Base-by-base conservation (phyloP, 768 basidiomycete species). In the Scleroderma bovista region DNA sequence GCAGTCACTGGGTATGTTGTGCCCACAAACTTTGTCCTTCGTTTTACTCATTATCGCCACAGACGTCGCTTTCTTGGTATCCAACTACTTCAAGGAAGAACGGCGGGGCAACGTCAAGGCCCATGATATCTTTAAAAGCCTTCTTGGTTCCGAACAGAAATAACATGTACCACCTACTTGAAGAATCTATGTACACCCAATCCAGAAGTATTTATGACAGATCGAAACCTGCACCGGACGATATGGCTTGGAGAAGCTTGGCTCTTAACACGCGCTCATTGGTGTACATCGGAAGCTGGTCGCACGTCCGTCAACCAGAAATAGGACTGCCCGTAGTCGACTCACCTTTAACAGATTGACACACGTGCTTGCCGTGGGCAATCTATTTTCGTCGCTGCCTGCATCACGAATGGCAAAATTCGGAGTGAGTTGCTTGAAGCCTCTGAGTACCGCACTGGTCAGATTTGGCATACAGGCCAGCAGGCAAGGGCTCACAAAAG, bases 181-280 rank as follows among this genome's bases (percentile, higher is more conserved):
- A 47, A 52, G 24, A 15, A 26, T 36, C 40, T 11, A 29, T 43
- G n/a, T 20, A 39, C 40, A 36, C 37, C 19, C 40, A 47, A 33
- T 34, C 42, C 24, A 34, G 29, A 24, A n/a, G 51, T 31, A 24
- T 17, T 63, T 48, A 96, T 10, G 93, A 96, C 44, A 97, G 73
- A 70, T 97, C 94, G 54, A 98, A 98, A 2, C 94, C 94, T 4
- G 93, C 90, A 37, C 84, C 86, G 0, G 91, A 82, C 39, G 76
- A 86, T 60, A 98, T 90, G 1, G 93, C 90, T 59, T 92, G 86
- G 6, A 94, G 60, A 24, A 97, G 71, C 67, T 96, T 97, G 44
- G 78, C 71, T 10, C 80, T 74, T 20, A 98, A 72, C 2, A 78
- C 73, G 19, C 67, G 66, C 63, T 88, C 86, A 57, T 71, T 81